Evolutionary conservation across 2,329 filamentous ascomycete genomes (phyloP).

Genomic region (Emergomyces pasteurianus): DNA sequence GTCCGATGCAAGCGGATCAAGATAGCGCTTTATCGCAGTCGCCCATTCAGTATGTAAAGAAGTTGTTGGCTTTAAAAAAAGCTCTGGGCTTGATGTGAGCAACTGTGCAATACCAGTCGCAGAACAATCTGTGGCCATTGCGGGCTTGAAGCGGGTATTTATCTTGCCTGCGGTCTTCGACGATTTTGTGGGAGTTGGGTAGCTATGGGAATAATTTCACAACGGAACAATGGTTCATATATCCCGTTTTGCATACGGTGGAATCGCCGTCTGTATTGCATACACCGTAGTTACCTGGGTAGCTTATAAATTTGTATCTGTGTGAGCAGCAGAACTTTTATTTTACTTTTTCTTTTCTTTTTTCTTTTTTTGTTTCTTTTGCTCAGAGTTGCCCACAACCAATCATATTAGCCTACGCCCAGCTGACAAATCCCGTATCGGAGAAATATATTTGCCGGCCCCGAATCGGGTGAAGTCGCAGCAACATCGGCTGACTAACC

Average conservation of each 20-base stretch:
- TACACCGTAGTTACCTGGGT: background rate
- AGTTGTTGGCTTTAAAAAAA: constrained; percentile 62
- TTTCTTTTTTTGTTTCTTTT: background rate
- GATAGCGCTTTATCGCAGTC: constrained; percentile 62
- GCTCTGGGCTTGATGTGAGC: constrained; percentile 40
- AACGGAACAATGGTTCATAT: no score
- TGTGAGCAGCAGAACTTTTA: background rate
- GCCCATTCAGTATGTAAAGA: constrained; percentile 58
- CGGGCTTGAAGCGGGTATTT: background rate
- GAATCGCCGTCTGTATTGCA: background rate
- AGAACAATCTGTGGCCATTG: background rate
- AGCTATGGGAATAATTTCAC: no score
- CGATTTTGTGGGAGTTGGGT: background rate
- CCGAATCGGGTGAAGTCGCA: background rate
- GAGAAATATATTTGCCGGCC: background rate
- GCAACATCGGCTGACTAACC: background rate
- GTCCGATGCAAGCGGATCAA: constrained; percentile 65
- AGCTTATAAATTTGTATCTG: background rate
- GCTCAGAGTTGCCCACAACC: background rate
- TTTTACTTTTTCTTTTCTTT: background rate
- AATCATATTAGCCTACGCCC: background rate
- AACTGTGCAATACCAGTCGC: background rate
- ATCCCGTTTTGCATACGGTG: background rate
- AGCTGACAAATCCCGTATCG: background rate
- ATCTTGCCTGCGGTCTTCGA: background rate